Evolutionary conservation across 495 filamentous ascomycete species (phyloP), one percentile per base, ranked within the genome.

Genomic region (Penicillium paradoxum): DNA sequence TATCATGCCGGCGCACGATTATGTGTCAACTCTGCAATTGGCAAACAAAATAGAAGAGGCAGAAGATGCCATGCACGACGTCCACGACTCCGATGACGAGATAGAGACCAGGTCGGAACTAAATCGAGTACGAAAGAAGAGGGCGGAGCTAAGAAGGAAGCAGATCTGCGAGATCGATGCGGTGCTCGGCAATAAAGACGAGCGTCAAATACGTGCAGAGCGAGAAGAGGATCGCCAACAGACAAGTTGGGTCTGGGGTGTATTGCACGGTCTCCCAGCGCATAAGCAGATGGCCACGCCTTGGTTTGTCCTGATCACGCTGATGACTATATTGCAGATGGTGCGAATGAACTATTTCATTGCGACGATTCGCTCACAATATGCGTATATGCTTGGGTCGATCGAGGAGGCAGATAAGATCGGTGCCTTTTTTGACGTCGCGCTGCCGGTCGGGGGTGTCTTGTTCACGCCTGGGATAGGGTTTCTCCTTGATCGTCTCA

Each of bases 281-380:
- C 61, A 73, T 29, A 71, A 87, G 57, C 92, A 97, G 70, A 90
- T 97, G 71, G 66, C 64, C 13, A 85, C 83, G 2, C 87, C 86
- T 3, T 97, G 92, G 91, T 97, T 95, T 59, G 72, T 91, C n/a
- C 73, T 97, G 30, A 91, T 97, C 57, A 87, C 88, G 6, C 63
- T 91, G 14, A 93, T 97, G 73, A 96, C 92, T 1, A 80, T 93
- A n/a, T 59, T 95, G n/a, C 90, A 95, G 63, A 96, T 95, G 91
- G 84, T 87, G 1, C 83, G 92, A 10, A 97, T 97, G 73, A 97
- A 97, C 70, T 97, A 91, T 73, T 97, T 97, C 63, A 91, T 97
- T 29, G 92, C 92, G 0, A 97, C 92, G 1, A 83, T 97, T 58
- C 81, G 86, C 4, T 71, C 84, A 5, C 92, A 97, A 64, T 96